Conservation (phyloP, 371 early-diverging fungal genomes). For the Zancudomyces culisetae region DNA sequence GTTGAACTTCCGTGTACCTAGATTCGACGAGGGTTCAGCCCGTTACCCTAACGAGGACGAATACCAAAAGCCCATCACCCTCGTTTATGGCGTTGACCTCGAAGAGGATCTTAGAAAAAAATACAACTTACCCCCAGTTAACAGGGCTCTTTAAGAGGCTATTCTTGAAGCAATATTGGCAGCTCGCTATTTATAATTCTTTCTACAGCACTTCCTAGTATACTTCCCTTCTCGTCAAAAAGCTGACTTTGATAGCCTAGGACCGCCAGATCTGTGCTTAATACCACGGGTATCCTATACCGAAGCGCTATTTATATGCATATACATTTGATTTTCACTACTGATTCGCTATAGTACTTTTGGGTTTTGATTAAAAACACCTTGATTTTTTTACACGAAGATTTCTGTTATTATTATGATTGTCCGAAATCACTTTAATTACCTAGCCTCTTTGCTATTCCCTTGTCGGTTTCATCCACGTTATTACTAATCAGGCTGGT, state of each 20-base stretch:
- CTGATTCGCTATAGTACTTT: too few species aligned
- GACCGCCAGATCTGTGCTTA: neutral
- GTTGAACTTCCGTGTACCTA: conserved; percentile 22
- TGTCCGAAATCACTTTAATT: too few species aligned
- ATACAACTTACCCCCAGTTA: conserved; percentile 13
- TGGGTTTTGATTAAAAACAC: too few species aligned
- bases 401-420: too few species aligned
- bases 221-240: neutral
- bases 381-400: too few species aligned
- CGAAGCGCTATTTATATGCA: too few species aligned
- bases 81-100: conserved; percentile 19
- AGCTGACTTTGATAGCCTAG: neutral
- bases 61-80: conserved; percentile 15
- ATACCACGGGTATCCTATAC: neutral
- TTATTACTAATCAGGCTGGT: neutral
- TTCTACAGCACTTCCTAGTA: neutral
- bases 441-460: neutral
- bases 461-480: neutral
- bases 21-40: conserved; percentile 24
- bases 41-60: conserved; percentile 19
- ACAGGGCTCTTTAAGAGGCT: conserved; percentile 3
- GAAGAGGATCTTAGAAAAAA: conserved; percentile 14
- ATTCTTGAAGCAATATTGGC: neutral
- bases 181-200: neutral
- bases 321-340: too few species aligned